These are phyloP conservation scores for Ziziphus jujuba DNA, from an alignment of 306 rosid genomes.

Conservation along the genomic window DNA sequence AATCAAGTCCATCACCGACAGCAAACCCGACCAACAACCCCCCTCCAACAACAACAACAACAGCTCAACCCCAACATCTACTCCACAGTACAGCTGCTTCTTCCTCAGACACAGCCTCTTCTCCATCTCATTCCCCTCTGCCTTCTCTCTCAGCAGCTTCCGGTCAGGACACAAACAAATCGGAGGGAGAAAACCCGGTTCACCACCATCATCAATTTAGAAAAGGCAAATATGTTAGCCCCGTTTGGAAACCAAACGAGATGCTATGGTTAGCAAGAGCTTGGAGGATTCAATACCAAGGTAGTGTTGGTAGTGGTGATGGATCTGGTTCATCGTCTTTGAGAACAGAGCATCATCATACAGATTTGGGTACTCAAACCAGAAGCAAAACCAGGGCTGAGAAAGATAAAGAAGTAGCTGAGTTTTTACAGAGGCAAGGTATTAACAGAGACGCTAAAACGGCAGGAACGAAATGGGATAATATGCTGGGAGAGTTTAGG, in stretches of 20 bases:
- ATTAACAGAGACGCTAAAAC: constrained; percentile 80
- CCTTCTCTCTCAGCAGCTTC: constrained; percentile 44
- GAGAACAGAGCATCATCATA: constrained; percentile 30
- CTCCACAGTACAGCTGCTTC: constrained; percentile 34
- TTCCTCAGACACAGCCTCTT: constrained; percentile 77
- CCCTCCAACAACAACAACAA: no score
- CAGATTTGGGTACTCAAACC: constrained; percentile 24
- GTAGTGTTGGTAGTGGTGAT: constrained; percentile 15
- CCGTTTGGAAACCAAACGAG: constrained; percentile 97
- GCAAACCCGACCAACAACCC: constrained; percentile 25
- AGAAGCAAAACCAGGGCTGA: constrained; percentile 89
- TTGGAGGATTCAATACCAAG: constrained; percentile 79
- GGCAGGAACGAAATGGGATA: constrained; percentile 97
- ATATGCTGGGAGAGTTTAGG: constrained; percentile 94
- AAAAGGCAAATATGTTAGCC: constrained; percentile 92
- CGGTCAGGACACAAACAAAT: constrained; percentile 51
- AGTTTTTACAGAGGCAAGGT: constrained; percentile 69
- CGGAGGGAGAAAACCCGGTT: constrained; percentile 46
- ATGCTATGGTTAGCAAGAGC: constrained; percentile 92
- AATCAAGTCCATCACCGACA: constrained; percentile 68
- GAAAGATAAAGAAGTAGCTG: constrained; percentile 88
- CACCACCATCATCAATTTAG: constrained; percentile 72
- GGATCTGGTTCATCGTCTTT: constrained; percentile 45
- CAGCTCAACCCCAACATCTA: not conserved
- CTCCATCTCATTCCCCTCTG: constrained; percentile 66